These are phyloP conservation scores for Podaxis carcinomalis DNA, from an alignment of 768 basidiomycete genomes.

Conservation along the genomic window DNA sequence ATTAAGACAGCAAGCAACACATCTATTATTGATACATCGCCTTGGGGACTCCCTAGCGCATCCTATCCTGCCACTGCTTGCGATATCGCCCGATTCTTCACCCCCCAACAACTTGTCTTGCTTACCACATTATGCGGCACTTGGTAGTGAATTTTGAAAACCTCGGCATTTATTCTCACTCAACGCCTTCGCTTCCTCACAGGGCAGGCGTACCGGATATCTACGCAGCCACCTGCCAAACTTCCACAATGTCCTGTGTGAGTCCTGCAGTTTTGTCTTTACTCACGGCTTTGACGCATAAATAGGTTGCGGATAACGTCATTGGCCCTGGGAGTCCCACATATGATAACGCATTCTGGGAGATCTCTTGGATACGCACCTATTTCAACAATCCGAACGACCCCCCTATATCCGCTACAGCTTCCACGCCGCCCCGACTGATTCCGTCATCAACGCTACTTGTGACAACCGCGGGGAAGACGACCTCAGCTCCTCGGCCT, in stretches of 20 bases:
- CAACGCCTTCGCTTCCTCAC: neutral
- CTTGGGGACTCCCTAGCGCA: slow-evolving; percentile 59
- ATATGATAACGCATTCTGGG: slow-evolving; percentile 54
- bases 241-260: slow-evolving; percentile 35
- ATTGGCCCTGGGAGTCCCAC: slow-evolving; percentile 38
- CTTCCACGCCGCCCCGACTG: slow-evolving; percentile 5
- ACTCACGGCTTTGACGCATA: neutral
- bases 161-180: neutral
- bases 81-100: slow-evolving; percentile 49
- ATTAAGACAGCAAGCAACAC: slow-evolving; percentile 30
- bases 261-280: slow-evolving; percentile 13
- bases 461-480: neutral
- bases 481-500: neutral
- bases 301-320: slow-evolving; percentile 37
- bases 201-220: slow-evolving; percentile 42
- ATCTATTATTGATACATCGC: slow-evolving; percentile 35
- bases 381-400: slow-evolving; percentile 36
- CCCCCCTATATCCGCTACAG: slow-evolving; percentile 4
- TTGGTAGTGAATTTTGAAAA: slow-evolving; percentile 22
- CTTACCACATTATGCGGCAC: slow-evolving; percentile 64
- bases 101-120: slow-evolving; percentile 62
- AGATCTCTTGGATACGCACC: slow-evolving; percentile 54
- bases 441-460: neutral
- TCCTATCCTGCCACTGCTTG: slow-evolving; percentile 58
- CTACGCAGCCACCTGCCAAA: slow-evolving; percentile 38